Evolutionary conservation across 2,329 filamentous ascomycete genomes (phyloP), one percentile per base, ranked within the genome.

Genomic region (Arachnopeziza araneosa): DNA sequence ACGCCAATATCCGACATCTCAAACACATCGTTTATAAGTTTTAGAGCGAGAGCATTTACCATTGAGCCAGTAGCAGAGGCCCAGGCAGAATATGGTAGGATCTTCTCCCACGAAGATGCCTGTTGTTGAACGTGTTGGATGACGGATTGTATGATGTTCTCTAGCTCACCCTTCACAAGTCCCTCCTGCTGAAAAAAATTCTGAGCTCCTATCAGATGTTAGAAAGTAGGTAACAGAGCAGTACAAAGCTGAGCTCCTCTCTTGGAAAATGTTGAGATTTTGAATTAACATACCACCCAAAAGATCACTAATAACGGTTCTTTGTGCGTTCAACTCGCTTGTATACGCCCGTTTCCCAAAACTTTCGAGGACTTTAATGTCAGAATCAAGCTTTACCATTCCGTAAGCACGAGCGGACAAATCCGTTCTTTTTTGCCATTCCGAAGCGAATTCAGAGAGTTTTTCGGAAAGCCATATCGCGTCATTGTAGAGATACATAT

Each of bases 401-500:
- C 74, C 77, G 52, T 78, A 77, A 1, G 82, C 81, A 12, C 79
- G 76, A 1, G 76, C 69, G 1, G 76, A 75, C 7, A 87, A 69
- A 63, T 86, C 81, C 6, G 78, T 74, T 1, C 83, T 79, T 22
- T 75, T 68, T 65, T 81, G 81, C 84, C 84, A 87, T 1, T 72
- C 66, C 1, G 72, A 68, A 0, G 77, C 72, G 58, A 85, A 79
- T 1, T 79, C 77, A 2, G 75, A 72, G 7, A 89, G 73, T 55
- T 77, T 77, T 67, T 87, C 83, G 1, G 84, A 79, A 8, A 89
- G 75, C 69, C 87, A 87, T 65, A 80, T 81, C 48, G 84, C 80
- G 68, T 89, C 86, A 62, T 89, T 89, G 68, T 89, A 89, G 5
- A 88, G 76, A 64, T 80, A 87, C 85, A 89, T 88, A 66, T 84